These are phyloP conservation scores for Styphnolobium japonicum DNA, from an alignment of 306 rosid species.

Conservation along the genomic window DNA sequence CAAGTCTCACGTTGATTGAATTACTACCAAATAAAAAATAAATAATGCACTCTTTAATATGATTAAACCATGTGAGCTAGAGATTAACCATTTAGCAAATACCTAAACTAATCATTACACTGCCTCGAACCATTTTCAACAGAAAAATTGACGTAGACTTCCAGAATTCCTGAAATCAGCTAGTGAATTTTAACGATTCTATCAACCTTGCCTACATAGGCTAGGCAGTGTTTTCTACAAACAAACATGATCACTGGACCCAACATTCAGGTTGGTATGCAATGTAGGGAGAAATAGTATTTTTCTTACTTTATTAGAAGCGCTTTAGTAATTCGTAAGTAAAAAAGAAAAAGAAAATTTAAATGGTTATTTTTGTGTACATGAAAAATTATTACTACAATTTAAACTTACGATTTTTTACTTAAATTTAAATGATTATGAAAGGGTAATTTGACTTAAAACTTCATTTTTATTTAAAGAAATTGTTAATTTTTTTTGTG, in stretches of 20 bases:
- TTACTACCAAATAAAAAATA: neutral
- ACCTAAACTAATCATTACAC: neutral
- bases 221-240: too few species aligned
- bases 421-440: neutral
- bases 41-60: neutral
- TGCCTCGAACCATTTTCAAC: neutral
- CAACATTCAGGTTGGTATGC: too few species aligned
- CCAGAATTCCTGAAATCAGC: neutral
- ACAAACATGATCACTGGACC: too few species aligned
- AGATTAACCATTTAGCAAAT: neutral
- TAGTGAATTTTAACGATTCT: neutral
- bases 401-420: too few species aligned
- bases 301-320: too few species aligned
- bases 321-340: too few species aligned
- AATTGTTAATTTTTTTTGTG: too few species aligned
- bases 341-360: too few species aligned
- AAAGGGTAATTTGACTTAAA: neutral
- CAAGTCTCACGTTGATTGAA: neutral
- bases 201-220: too few species aligned
- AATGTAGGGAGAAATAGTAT: too few species aligned
- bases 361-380: too few species aligned
- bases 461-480: neutral
- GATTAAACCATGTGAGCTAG: neutral
- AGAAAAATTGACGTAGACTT: neutral
- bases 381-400: too few species aligned